Evolutionary conservation across 768 basidiomycete genomes (phyloP).

Genomic region (Suillus discolor): DNA sequence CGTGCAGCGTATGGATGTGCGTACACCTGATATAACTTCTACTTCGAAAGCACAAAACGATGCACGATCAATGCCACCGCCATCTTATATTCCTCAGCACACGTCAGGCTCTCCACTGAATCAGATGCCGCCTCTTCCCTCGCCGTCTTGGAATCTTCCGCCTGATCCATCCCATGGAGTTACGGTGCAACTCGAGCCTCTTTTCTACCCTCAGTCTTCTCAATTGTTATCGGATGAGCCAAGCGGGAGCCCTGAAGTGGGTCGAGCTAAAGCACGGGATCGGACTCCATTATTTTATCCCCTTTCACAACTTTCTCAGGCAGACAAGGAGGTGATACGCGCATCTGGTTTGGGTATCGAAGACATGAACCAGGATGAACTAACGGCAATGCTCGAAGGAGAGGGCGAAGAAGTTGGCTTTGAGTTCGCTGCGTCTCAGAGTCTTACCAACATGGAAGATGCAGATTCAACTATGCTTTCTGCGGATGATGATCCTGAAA

Average conservation of each 20-base stretch:
- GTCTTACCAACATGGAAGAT: background rate
- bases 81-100: conserved; percentile 24
- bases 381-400: conserved; percentile 46
- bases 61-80: conserved; percentile 44
- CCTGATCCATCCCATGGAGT: conserved; percentile 5
- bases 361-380: conserved; percentile 62
- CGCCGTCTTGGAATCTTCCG: conserved; percentile 4
- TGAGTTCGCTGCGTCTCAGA: conserved; percentile 12
- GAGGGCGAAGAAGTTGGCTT: conserved; percentile 37
- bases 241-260: conserved; percentile 4
- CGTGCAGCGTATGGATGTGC: conserved; percentile 32
- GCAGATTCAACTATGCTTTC: conserved; percentile 8
- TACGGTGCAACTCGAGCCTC: conserved; percentile 15
- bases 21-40: conserved; percentile 2
- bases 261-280: conserved; percentile 9
- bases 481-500: conserved; percentile 18
- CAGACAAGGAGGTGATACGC: conserved; percentile 53
- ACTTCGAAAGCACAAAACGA: conserved; percentile 19
- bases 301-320: conserved; percentile 62
- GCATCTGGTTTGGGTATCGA: conserved; percentile 70
- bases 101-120: conserved; percentile 15
- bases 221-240: conserved; percentile 16
- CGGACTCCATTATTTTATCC: conserved; percentile 43
- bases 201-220: conserved; percentile 29
- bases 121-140: background rate